Percentiles rank a stretch among this genome's conserved stretches.
Evolutionary conservation across 2,329 filamentous ascomycete species (phyloP).

Genomic region (Sporothrix brunneoviolacea): DNA sequence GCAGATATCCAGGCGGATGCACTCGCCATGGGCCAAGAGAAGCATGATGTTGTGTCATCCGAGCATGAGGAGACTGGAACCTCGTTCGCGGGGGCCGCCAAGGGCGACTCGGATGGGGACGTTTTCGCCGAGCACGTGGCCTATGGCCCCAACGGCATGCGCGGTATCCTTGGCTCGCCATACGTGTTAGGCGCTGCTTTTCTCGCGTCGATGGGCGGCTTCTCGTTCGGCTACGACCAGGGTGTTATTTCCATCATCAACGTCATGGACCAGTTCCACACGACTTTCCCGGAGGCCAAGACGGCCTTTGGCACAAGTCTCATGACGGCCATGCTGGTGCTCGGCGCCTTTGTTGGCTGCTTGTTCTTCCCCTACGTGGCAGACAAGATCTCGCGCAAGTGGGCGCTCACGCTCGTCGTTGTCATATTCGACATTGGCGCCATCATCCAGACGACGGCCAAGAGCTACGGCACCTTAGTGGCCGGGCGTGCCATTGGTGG

Average conservation of each 20-base stretch:
- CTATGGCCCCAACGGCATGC: no score
- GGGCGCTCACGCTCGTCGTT: constrained; percentile 32
- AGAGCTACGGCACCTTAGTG: constrained; percentile 23
- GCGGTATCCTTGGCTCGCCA: no score
- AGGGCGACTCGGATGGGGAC: no score
- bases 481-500: constrained; percentile 25
- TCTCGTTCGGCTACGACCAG: constrained; percentile 31
- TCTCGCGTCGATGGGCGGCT: no score
- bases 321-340: constrained; percentile 37
- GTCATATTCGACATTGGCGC: constrained; percentile 37
- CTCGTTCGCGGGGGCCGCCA: no score
- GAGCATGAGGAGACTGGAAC: no score
- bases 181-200: no score
- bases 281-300: constrained; percentile 28
- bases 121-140: no score
- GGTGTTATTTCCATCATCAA: no score
- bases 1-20: no score
- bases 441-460: constrained; percentile 30
- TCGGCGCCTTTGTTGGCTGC: constrained; percentile 33
- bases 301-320: constrained; percentile 32
- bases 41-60: no score
- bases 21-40: no score
- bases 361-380: constrained; percentile 30
- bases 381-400: constrained; percentile 37
- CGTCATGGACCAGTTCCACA: constrained; percentile 45